Evolutionary conservation across 2,329 filamentous ascomycete species (phyloP), one percentile per base, ranked within the genome.

Genomic region (Incumbomyces delicatus): DNA sequence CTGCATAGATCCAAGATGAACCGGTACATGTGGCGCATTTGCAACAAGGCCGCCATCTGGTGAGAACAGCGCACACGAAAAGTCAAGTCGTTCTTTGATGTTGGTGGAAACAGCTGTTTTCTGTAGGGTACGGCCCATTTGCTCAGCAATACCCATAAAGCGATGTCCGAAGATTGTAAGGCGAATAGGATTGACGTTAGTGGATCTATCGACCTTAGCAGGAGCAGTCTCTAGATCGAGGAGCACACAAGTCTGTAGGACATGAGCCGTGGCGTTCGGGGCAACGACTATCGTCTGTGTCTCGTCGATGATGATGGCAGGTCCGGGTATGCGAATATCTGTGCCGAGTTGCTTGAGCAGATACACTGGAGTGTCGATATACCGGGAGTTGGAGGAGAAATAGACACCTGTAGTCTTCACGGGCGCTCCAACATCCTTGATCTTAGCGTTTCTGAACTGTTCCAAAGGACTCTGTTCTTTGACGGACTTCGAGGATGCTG

Each of bases 251-350:
- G 87, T 94, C 52, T 87, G 75, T n/a, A 94, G 80, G 27, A 95
- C 73, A 18, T 88, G 66, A 0, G 89, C 90, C 16, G 78, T 78
- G 2, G 87, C 78, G 22, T 77, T 78, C 0, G 89, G 90, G 0
- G 86, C 85, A 2, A 95, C 81, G 0, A 95, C 86, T 52, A 96
- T 92, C 0, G 90, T 96, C 65, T 95, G 90, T 12, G 58, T 68
- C 12, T 64, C 63, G 50, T 70, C 89, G 1, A 87, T 87, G 49
- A 95, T 75, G 65, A 95, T 86, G 0, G 88, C 88, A 1, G 89
- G 89, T 0, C 89, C 89, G 41, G 74, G 70, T 45, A 95, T 71
- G 14, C 79, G 77, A 50, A 88, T 80, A 2, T 88, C 87, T 5
- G 86, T 72, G 1, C 72, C 68, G 7, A 95, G 71, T 49, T 87